Evolutionary conservation across 306 rosid species (phyloP), one percentile per base, ranked within the genome.

Genomic region (Arachis stenosperma): DNA sequence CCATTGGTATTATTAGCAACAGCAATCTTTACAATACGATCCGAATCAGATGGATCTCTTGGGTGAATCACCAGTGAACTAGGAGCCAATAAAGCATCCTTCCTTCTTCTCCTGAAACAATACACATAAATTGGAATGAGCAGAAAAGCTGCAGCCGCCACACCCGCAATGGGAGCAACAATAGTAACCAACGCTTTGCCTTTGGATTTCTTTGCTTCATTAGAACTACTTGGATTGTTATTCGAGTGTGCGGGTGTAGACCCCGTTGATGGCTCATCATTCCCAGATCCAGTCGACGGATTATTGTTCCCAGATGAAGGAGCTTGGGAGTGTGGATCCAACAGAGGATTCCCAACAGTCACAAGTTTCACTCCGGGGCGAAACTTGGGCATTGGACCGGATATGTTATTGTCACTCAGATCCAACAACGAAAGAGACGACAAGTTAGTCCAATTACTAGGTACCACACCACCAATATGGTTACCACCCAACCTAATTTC

Each of bases 11-110:
- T 86, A 67, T 65, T 79, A 14, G 95, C 88, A 65, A 91, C 83
- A 15, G 37, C 98, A 66, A 94, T 81, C 86, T 94, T 94, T 55
- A 89, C 79, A 50, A 27, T 63, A 66, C 84, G 86, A 33, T 84
- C 94, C 3, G 91, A 53, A 81, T 94, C 96, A 59, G 97, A 90
- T 2, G 93, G 90, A 87, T 94, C 96, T 75, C 98, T 87, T 5
- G 98, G 99, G 73, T 90, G 96, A 83, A 91, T 69, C 9, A 94
- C 99, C 12, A 90, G 81, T 17, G 98, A 89, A 71, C 80, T 73
- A 29, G 96, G 86, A 77, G 85, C 83, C 52, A 70, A 82, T 40
- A 30, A 52, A 8, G 60, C 53, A 47, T 73, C 81, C 74, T 82
- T 88, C 73, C 76, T 81, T 84, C 81, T 87, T 83, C 81, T 88